Percentiles rank a stretch among this genome's conserved stretches.
Conservation (phyloP, 2,329 filamentous ascomycete genomes). For the Dothiorella sarmentorum region DNA sequence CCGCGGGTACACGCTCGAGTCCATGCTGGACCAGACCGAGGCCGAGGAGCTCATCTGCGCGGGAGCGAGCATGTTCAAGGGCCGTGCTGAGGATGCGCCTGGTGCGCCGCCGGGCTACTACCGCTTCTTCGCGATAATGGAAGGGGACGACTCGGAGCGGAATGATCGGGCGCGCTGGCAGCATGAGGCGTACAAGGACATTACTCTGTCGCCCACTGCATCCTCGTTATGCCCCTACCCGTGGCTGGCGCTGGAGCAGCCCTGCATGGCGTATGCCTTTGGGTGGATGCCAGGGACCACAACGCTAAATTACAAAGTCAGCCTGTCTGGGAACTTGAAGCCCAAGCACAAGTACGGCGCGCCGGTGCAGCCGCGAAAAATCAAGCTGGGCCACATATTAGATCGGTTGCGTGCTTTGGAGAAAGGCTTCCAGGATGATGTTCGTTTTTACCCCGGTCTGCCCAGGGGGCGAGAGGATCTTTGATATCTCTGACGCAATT, state of each 20-base stretch:
- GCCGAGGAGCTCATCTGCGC: constrained; percentile 39
- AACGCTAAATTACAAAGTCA: constrained; percentile 67
- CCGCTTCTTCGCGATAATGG: constrained; percentile 41
- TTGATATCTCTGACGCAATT: constrained; percentile 30
- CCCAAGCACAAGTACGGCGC: constrained; percentile 56
- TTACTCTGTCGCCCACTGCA: constrained; percentile 38
- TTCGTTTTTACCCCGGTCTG: constrained; percentile 29
- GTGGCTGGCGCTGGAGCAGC: constrained; percentile 72
- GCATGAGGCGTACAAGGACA: constrained; percentile 35
- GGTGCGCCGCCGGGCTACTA: constrained; percentile 37
- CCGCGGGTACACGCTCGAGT: constrained; percentile 34
- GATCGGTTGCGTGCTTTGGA: constrained; percentile 43
- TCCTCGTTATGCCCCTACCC: constrained; percentile 43
- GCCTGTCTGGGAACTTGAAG: constrained; percentile 55
- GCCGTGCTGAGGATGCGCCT: constrained; percentile 36
- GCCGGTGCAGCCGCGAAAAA: constrained; percentile 58
- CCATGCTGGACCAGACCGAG: constrained; percentile 29
- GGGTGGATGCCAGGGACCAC: constrained; percentile 66
- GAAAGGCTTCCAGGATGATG: constrained; percentile 40
- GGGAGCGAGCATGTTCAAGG: constrained; percentile 40
- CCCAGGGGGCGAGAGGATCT: neutral
- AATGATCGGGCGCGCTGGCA: constrained; percentile 38
- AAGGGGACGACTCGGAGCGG: constrained; percentile 35
- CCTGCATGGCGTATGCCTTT: constrained; percentile 66
- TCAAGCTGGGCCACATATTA: constrained; percentile 51